These are phyloP conservation scores for Spiromastix sp. DNA, from an alignment of 2,329 filamentous ascomycete genomes.

Conservation along the genomic window DNA sequence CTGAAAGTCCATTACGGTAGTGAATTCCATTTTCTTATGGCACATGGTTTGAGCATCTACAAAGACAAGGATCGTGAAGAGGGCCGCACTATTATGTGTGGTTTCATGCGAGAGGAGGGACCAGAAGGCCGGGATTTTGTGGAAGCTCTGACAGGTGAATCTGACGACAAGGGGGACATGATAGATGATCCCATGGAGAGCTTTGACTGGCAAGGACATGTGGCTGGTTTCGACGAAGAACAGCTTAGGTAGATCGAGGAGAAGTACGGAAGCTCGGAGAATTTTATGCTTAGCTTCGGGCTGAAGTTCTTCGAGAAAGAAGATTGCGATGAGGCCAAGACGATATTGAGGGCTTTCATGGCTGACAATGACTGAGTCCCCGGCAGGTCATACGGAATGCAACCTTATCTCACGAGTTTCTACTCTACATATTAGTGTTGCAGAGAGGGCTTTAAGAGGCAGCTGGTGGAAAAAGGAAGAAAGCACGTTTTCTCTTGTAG, in stretches of 20 bases:
- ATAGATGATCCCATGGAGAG: no score
- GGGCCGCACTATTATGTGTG: slow-evolving; percentile 21
- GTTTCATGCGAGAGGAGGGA: slow-evolving; percentile 16
- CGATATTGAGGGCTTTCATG: slow-evolving; percentile 12
- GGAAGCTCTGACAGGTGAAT: no score
- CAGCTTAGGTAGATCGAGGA: slow-evolving; percentile 13
- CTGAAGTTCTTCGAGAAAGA: slow-evolving; percentile 10
- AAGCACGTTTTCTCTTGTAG: no score
- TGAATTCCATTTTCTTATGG: slow-evolving; percentile 26
- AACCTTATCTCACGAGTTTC: no score
- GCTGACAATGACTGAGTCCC: no score
- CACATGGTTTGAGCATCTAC: slow-evolving; percentile 23
- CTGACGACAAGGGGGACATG: slow-evolving; percentile 6
- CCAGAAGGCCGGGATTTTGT: slow-evolving; percentile 11
- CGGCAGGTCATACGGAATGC: no score
- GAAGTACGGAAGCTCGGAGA: slow-evolving; percentile 9
- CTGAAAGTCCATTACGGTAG: slow-evolving; percentile 22
- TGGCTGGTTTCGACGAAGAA: slow-evolving; percentile 12
- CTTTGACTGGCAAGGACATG: slow-evolving; percentile 7
- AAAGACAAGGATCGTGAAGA: slow-evolving; percentile 29
- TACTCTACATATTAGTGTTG: no score
- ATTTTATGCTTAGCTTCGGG: slow-evolving; percentile 7
- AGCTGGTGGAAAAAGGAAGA: no score
- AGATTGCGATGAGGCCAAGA: slow-evolving; percentile 13
- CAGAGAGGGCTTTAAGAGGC: no score